These are phyloP conservation scores for Colletotrichum chrysophilum DNA, from an alignment of 2,329 filamentous ascomycete species.

Conservation along the genomic window DNA sequence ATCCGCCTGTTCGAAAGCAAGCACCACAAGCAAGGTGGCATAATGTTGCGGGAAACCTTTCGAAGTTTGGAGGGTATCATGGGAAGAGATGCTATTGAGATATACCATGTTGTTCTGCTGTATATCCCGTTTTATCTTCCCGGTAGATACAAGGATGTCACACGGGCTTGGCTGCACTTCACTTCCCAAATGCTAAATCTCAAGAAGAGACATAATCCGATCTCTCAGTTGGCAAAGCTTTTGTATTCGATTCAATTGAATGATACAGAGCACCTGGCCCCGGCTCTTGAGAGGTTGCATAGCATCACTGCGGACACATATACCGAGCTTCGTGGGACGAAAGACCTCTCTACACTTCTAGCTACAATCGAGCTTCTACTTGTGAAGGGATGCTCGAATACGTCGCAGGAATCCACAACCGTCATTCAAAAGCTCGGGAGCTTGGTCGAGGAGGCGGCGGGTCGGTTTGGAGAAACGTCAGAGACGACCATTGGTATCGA, in stretches of 20 bases:
- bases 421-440: neutral
- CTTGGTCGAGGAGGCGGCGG: neutral
- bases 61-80: neutral
- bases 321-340: fast-evolving
- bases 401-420: neutral
- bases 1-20: neutral
- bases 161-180: neutral
- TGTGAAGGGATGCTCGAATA: fast-evolving
- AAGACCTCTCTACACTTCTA: fast-evolving
- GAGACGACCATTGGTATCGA: neutral
- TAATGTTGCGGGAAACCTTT: neutral
- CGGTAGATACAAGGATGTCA: neutral
- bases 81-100: neutral
- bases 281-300: neutral
- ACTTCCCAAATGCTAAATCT: neutral
- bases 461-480: neutral
- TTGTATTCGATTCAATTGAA: neutral
- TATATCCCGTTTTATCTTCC: neutral
- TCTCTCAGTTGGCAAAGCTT: neutral
- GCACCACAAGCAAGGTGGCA: neutral
- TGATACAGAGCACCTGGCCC: fast-evolving
- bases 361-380: fast-evolving
- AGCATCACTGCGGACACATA: neutral
- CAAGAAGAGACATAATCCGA: neutral
- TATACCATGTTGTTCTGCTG: neutral